Percentiles rank a stretch among this genome's conserved stretches.
Conservation (phyloP, 768 basidiomycete species). For the Collybia mongolica region DNA sequence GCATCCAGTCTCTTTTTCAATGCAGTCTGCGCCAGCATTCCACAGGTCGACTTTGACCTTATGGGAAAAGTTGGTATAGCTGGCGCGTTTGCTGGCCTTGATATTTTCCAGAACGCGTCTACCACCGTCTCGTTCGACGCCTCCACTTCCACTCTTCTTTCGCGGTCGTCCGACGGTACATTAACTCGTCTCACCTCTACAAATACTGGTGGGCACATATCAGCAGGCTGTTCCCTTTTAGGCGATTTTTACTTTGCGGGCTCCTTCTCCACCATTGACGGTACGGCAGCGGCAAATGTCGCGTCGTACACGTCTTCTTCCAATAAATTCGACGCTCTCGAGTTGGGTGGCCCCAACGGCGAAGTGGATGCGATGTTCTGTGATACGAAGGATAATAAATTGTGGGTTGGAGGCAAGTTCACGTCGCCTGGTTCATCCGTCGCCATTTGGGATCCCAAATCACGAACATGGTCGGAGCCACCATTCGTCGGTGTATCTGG, state of each 20-base stretch:
- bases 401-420: slow-evolving; percentile 83
- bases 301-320: slow-evolving; percentile 69
- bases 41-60: slow-evolving; percentile 50
- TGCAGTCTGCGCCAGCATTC: slow-evolving; percentile 32
- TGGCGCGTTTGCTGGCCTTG: slow-evolving; percentile 87
- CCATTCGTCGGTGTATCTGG: slow-evolving; percentile 84
- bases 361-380: slow-evolving; percentile 75
- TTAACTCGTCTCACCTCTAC: slow-evolving; percentile 74
- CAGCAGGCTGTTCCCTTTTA: slow-evolving; percentile 68
- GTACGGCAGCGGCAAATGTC: slow-evolving; percentile 63
- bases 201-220: slow-evolving; percentile 75
- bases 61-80: slow-evolving; percentile 92
- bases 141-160: slow-evolving; percentile 67
- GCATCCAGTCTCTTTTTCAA: slow-evolving; percentile 14
- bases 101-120: slow-evolving; percentile 61
- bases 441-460: slow-evolving; percentile 66
- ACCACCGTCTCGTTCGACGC: slow-evolving; percentile 60
- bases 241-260: slow-evolving; percentile 81
- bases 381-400: slow-evolving; percentile 57
- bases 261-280: slow-evolving; percentile 71
- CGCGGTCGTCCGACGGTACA: slow-evolving; percentile 62
- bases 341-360: slow-evolving; percentile 71
- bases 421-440: slow-evolving; percentile 65
- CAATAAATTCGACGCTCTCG: slow-evolving; percentile 59
- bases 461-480: slow-evolving; percentile 69